A percentile compares a stretch with the other conserved stretches of the same genome.
Conservation (phyloP, 148 eudicot species). For the Chenopodium quinoa region DNA sequence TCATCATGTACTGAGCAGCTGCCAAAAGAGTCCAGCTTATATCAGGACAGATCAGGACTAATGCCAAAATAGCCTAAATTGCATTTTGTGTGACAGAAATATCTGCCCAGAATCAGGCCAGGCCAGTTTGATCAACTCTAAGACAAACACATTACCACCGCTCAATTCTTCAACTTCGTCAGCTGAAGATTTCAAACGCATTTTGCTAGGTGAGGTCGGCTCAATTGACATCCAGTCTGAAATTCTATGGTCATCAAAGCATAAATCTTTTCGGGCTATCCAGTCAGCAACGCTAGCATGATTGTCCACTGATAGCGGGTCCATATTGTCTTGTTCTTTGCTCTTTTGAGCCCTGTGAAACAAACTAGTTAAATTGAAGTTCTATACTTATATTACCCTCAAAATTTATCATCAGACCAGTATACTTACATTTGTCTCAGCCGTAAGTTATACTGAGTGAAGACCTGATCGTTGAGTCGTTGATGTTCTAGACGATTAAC, state of each 20-base stretch:
- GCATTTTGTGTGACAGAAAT: background rate
- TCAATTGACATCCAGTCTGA: constrained; percentile 71
- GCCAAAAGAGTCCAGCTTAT: background rate
- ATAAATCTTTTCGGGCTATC: constrained; percentile 51
- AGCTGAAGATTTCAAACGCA: constrained; percentile 39
- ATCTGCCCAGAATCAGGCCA: background rate
- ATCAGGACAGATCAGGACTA: background rate
- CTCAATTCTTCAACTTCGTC: constrained; percentile 69
- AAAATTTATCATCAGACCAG: background rate
- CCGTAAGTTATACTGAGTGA: constrained; percentile 71
- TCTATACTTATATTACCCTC: background rate
- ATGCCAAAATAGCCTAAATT: no score
- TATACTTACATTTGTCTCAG: constrained; percentile 59
- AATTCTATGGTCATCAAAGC: constrained; percentile 51
- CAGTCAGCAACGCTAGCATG: constrained; percentile 49
- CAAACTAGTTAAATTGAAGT: background rate
- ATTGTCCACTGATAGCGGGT: constrained; percentile 58
- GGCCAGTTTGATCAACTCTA: background rate
- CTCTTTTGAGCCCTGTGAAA: constrained; percentile 46
- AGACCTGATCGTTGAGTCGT: constrained; percentile 73
- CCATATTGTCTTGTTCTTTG: constrained; percentile 50
- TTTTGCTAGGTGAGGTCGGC: constrained; percentile 47
- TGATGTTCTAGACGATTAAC: constrained; percentile 74
- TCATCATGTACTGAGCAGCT: no score
- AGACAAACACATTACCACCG: constrained; percentile 39